A percentile compares a stretch with the other conserved stretches of the same genome.
Evolutionary conservation across 1,284 basidiomycete species (phyloP).

Genomic region (Macrocystidia cucumis): DNA sequence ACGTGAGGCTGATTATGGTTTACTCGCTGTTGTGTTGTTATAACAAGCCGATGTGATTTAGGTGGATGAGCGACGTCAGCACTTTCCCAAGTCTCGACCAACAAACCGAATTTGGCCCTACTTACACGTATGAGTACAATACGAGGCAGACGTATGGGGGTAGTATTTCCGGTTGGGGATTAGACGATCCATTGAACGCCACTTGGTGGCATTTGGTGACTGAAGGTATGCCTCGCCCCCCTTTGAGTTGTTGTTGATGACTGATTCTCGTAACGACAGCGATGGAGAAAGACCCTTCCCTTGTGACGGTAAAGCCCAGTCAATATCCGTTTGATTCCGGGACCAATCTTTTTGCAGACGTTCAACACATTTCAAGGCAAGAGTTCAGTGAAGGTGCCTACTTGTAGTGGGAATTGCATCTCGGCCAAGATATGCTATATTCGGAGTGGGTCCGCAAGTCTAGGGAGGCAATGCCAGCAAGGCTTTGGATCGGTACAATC

Average conservation of each 20-base stretch:
- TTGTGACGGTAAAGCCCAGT: conserved; percentile 43
- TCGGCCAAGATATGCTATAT: conserved; percentile 76
- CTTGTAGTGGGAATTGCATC: conserved; percentile 58
- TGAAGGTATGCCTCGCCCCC: conserved; percentile 36
- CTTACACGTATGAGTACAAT: conserved; percentile 64
- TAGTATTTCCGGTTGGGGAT: conserved; percentile 55
- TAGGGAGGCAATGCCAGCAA: conserved; percentile 49
- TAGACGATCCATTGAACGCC: conserved; percentile 67
- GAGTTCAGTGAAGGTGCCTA: conserved; percentile 40
- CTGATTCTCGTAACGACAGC: conserved; percentile 24
- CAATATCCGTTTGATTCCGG: conserved; percentile 5
- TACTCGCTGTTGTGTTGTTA: background rate
- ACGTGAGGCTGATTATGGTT: conserved; percentile 38
- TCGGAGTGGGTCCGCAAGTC: conserved; percentile 56
- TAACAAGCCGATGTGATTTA: conserved; percentile 15
- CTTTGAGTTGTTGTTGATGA: background rate
- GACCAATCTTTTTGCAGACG: conserved; percentile 24
- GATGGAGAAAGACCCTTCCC: conserved; percentile 52
- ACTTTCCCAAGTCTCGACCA: conserved; percentile 45
- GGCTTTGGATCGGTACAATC: conserved; percentile 68
- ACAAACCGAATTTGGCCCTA: conserved; percentile 53
- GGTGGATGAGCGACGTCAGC: conserved; percentile 59
- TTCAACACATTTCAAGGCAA: conserved; percentile 75
- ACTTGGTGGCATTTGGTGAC: conserved; percentile 83
- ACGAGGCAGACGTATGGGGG: conserved; percentile 62